A percentile compares a stretch with the other conserved stretches of the same genome.
Conservation (phyloP, 306 rosid species). For the Dryas alaskensis region DNA sequence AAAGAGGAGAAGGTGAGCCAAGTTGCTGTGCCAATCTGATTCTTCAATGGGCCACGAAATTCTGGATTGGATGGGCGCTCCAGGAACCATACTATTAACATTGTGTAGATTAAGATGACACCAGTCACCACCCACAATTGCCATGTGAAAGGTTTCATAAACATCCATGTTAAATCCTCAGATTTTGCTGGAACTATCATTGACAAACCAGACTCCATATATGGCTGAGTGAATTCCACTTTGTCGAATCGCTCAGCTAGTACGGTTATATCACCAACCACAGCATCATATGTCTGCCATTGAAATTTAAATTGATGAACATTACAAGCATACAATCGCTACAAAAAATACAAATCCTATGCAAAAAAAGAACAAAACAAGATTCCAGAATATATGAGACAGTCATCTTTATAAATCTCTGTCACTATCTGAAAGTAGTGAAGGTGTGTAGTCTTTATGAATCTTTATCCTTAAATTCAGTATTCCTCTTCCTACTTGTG, state of each 20-base stretch:
- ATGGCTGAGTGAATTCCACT: constrained; percentile 63
- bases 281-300: constrained; percentile 46
- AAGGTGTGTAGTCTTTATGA: too few relatives aligned
- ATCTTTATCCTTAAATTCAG: too few relatives aligned
- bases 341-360: background rate
- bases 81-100: constrained; percentile 49
- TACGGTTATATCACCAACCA: constrained; percentile 54
- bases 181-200: constrained; percentile 45
- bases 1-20: constrained; percentile 62
- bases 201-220: constrained; percentile 63
- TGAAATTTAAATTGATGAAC: constrained; percentile 12
- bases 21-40: constrained; percentile 48
- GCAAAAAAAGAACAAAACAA: background rate
- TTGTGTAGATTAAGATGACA: constrained; percentile 47
- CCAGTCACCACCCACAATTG: constrained; percentile 48
- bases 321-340: background rate
- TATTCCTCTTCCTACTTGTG: too few relatives aligned
- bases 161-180: constrained; percentile 46
- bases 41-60: constrained; percentile 45
- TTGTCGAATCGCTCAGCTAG: constrained; percentile 38
- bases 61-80: constrained; percentile 47
- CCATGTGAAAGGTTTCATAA: constrained; percentile 62
- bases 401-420: too few relatives aligned
- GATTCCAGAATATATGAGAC: background rate
- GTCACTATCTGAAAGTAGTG: too few relatives aligned